Conservation (phyloP, 352 stramenopile species). For the Blastocystis hominis region DNA sequence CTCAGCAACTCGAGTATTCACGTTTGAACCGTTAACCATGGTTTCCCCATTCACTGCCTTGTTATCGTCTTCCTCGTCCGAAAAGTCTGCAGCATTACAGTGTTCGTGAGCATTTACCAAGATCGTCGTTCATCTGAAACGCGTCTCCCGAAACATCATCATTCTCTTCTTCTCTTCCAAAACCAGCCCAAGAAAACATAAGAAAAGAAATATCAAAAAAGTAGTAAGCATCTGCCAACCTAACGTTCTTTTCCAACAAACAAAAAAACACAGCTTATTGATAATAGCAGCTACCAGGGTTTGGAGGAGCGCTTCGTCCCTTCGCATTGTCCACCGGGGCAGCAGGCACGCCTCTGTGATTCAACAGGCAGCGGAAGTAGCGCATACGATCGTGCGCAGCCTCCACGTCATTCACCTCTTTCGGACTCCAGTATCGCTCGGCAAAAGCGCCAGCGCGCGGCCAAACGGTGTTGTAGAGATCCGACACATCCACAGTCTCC, state of each 20-base stretch:
- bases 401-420: constrained; percentile 51
- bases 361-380: constrained; percentile 49
- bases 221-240: neutral
- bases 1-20: neutral
- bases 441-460: constrained; percentile 52
- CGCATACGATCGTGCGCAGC: constrained; percentile 50
- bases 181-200: neutral
- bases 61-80: neutral
- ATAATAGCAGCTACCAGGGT: constrained; percentile 40
- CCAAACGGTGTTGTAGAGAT: constrained; percentile 53
- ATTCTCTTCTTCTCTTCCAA: neutral
- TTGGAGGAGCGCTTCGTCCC: constrained; percentile 8
- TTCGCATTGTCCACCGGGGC: constrained; percentile 23
- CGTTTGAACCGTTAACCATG: neutral
- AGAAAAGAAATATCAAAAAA: neutral
- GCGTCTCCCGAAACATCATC: neutral
- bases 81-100: neutral
- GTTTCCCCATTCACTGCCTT: neutral
- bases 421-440: constrained; percentile 55
- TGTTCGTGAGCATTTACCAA: neutral
- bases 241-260: neutral
- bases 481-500: constrained; percentile 56
- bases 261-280: neutral
- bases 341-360: constrained; percentile 39
- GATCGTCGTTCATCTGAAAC: constrained; percentile 29